Base-by-base conservation (phyloP, 2,329 filamentous ascomycete species). In the Trichoderma arundinaceum region DNA sequence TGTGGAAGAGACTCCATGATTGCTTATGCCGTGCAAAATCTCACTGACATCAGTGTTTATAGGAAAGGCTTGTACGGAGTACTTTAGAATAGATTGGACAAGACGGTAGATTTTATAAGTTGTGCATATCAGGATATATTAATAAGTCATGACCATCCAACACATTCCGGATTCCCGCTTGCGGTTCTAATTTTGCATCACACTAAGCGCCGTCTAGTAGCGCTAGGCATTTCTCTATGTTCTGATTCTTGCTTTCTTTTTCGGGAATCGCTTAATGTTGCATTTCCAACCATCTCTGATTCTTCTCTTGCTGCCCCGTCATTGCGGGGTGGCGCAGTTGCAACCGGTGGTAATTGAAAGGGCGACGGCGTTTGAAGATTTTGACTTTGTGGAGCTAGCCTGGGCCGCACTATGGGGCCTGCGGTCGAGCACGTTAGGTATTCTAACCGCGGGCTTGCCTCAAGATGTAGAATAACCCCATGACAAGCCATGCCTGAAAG, bases 401-500 rank as follows among this genome's bases (percentile, higher is more conserved):
- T 17, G 22, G 17, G 41, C 41, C 28, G 7, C 17, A 33, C 6
- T 44, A 17, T 39, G 8, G 49, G 35, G 41, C 41, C 52, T 28
- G 49, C 39, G 28, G 59, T 54, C 7, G 44, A 52, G 28, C 61
- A 38, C 17, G 33, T 38, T 28, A 57, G 38, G 28, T 67, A 61
- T 22, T 67, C 49, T 43, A 67, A 19, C 28, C 54, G 33, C 7
- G 49, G 66, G 28, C 43, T 58, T 17, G 19, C 39, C 43, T 56
- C 35, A 9, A 67, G 43, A 28, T 48, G 22, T 33, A 67, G 66
- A 28, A 57, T 49, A 17, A 67, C 17, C 12, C 62, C 39, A 48
- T 67, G 39, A 49, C 39, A 61, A 28, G 43, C 22, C 9, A 56
- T 44, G 6, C 52, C 52, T 41, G 28, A 22, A 13, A 67, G 58